These are phyloP conservation scores for Alternaria sp. DNA, from an alignment of 2,329 filamentous ascomycete genomes.

Conservation along the genomic window DNA sequence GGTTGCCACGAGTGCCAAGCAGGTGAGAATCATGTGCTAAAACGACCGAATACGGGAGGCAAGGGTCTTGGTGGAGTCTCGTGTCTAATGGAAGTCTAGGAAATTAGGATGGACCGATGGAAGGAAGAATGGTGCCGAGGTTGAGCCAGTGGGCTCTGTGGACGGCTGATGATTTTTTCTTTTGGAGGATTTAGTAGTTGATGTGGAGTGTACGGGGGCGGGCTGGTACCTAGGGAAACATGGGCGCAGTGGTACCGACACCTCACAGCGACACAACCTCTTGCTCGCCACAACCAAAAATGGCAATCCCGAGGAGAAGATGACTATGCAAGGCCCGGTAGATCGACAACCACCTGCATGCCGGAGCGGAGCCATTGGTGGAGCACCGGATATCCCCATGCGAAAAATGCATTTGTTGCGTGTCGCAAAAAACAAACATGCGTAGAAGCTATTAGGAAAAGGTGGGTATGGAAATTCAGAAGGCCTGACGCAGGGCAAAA, in stretches of 20 bases:
- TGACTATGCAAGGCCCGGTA: neutral
- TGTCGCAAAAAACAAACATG: neutral
- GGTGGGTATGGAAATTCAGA: neutral
- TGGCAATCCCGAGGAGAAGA: neutral
- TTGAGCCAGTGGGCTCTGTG: neutral
- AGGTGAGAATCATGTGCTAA: neutral
- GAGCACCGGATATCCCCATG: neutral
- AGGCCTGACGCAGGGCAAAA: conserved; percentile 1
- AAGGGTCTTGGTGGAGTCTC: neutral
- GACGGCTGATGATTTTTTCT: neutral
- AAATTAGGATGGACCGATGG: neutral
- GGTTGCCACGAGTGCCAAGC: conserved; percentile 3
- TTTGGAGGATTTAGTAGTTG: neutral
- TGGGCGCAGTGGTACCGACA: neutral
- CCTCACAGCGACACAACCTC: neutral
- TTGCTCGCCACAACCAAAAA: neutral
- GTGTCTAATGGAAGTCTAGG: neutral
- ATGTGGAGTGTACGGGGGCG: neutral
- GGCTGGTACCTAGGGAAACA: neutral
- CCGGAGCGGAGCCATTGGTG: neutral
- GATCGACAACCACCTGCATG: conserved; percentile 9
- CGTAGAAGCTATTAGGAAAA: neutral
- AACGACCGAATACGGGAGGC: conserved; percentile 6
- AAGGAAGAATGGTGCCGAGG: neutral
- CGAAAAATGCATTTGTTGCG: neutral